Conservation (phyloP, 345 rosid species). For the Heritiera littoralis region DNA sequence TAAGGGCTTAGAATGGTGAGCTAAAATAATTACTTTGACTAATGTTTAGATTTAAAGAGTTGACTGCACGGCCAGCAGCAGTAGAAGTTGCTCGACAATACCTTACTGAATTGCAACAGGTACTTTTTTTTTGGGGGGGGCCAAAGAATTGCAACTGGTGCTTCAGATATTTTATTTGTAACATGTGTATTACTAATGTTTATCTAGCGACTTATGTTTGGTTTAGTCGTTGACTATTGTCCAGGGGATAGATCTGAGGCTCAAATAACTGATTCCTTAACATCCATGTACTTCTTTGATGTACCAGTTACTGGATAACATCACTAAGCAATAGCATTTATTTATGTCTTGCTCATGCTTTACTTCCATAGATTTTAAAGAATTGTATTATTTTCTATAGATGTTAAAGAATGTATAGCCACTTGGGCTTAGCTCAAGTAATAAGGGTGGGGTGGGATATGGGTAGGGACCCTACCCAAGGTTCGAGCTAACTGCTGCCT, state of each 20-base stretch:
- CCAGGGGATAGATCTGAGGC: background rate
- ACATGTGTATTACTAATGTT: background rate
- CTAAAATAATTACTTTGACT: conserved; percentile 5
- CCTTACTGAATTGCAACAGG: conserved; percentile 72
- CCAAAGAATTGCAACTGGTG: conserved; percentile 44
- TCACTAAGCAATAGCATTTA: background rate
- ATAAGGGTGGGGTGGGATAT: background rate
- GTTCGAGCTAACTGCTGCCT: background rate
- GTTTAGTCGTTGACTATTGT: background rate
- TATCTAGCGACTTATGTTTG: background rate
- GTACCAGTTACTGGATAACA: background rate
- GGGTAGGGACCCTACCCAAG: background rate
- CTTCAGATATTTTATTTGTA: conserved; percentile 16
- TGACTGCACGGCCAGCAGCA: conserved; percentile 79
- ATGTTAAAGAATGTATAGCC: background rate
- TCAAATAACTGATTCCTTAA: background rate
- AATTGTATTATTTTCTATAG: background rate
- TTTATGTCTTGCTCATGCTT: background rate
- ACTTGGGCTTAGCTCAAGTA: background rate
- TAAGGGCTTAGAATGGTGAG: background rate
- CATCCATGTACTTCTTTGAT: background rate
- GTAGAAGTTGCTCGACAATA: conserved; percentile 57
- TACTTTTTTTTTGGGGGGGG: conserved; percentile 22
- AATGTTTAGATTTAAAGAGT: conserved; percentile 66
- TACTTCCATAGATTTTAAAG: background rate